Evolutionary conservation across 179 eudicot species (phyloP).

Genomic region (Kewa caespitosa): DNA sequence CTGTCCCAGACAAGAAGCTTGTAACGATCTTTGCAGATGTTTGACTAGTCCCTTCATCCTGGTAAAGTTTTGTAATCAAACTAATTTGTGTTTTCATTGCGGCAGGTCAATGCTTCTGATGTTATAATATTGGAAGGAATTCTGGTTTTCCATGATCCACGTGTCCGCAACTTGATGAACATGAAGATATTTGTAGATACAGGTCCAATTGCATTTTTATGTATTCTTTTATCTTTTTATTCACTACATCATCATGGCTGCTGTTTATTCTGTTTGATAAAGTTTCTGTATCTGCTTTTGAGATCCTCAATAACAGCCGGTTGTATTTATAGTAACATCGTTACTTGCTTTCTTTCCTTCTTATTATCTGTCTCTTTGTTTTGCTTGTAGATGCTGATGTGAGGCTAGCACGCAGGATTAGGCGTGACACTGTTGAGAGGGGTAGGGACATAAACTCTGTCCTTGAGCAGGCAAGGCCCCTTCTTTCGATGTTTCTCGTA

Average conservation of each 20-base stretch:
- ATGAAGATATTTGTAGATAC: slow-evolving; percentile 90
- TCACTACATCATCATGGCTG: not conserved
- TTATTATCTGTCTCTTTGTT: slow-evolving; percentile 4
- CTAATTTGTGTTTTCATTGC: slow-evolving; percentile 5
- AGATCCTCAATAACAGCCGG: not conserved
- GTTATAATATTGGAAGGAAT: slow-evolving; percentile 88
- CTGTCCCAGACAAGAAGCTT: not conserved
- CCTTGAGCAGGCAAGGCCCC: slow-evolving; percentile 84
- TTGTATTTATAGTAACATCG: not conserved
- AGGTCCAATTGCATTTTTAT: slow-evolving; percentile 37
- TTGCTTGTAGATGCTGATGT: slow-evolving; percentile 84
- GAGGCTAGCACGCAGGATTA: slow-evolving; percentile 94
- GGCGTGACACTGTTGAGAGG: slow-evolving; percentile 98
- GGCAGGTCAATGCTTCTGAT: slow-evolving; percentile 81
- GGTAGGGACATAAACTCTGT: slow-evolving; percentile 95
- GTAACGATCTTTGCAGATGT: slow-evolving; percentile 2
- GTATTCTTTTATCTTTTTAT: not conserved
- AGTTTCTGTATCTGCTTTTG: not conserved
- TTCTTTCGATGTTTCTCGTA: not conserved
- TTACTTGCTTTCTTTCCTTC: not conserved
- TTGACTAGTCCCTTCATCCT: not conserved
- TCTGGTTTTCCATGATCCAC: slow-evolving; percentile 74
- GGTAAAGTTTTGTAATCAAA: not conserved
- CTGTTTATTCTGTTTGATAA: not conserved
- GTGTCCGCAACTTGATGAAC: slow-evolving; percentile 74